Conservation (phyloP, 306 rosid species). For the Datisca glomerata region DNA sequence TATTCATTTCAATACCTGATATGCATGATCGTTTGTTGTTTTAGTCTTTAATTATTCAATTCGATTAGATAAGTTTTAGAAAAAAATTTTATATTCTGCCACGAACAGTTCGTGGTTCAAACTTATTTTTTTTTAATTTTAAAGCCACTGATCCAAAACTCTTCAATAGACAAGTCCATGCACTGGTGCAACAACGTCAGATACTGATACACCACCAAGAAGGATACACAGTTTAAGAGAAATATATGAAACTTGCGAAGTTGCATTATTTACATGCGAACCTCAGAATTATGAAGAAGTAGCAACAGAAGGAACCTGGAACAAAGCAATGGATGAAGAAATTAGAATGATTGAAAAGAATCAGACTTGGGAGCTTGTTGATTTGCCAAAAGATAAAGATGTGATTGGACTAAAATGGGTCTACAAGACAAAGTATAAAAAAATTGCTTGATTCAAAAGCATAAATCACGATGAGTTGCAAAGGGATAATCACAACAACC, state of each 20-base stretch:
- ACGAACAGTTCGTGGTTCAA: no score
- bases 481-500: neutral
- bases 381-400: neutral
- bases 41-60: no score
- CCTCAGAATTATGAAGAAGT: neutral
- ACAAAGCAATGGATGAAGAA: neutral
- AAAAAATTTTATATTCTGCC: no score
- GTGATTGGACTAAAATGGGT: neutral
- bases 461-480: neutral
- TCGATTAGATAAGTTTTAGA: no score
- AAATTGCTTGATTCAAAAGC: neutral
- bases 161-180: no score
- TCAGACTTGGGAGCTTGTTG: neutral
- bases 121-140: no score
- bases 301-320: neutral
- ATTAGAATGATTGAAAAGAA: neutral
- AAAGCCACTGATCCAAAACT: no score
- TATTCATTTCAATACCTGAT: no score
- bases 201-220: neutral
- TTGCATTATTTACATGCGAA: neutral
- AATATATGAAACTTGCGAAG: neutral
- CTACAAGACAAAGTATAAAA: neutral
- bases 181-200: no score
- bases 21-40: no score
- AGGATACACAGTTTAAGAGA: neutral